These are phyloP conservation scores for Starmerella vitae DNA, from an alignment of 805 yeast species.

Conservation along the genomic window DNA sequence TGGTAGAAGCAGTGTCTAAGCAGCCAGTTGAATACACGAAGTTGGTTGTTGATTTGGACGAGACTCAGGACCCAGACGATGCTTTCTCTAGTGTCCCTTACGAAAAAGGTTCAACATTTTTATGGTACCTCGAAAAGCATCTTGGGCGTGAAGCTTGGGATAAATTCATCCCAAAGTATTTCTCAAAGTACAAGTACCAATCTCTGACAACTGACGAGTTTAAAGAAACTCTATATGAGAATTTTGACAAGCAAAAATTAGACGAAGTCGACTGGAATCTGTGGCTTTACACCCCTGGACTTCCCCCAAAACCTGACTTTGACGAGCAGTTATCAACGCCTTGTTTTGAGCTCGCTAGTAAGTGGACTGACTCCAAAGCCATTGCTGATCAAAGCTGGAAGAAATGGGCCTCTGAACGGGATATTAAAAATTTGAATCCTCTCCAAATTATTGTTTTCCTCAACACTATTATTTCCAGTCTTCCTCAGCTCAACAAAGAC, in stretches of 20 bases:
- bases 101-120: conserved; percentile 75
- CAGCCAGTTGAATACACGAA: conserved; percentile 33
- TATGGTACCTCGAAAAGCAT: conserved; percentile 56
- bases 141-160: conserved; percentile 55
- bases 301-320: conserved; percentile 78
- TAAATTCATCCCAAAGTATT: conserved; percentile 68
- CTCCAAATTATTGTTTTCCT: conserved; percentile 70
- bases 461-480: conserved; percentile 40
- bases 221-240: conserved; percentile 59
- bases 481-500: conserved; percentile 28
- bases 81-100: conserved; percentile 80
- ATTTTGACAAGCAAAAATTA: conserved; percentile 37
- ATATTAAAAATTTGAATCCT: conserved; percentile 47
- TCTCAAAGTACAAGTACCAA: conserved; percentile 49
- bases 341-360: conserved; percentile 50
- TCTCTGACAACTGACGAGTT: conserved; percentile 76
- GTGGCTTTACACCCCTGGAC: conserved; percentile 72
- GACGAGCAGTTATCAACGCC: conserved; percentile 66
- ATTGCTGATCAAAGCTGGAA: conserved; percentile 14
- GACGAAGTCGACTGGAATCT: conserved; percentile 70
- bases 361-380: conserved; percentile 41
- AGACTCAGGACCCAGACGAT: conserved; percentile 71
- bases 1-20: conserved; percentile 43
- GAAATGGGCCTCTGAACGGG: conserved; percentile 33
- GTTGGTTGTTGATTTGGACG: conserved; percentile 55